phyloP scores from a whole-genome alignment of 2,329 filamentous ascomycete genomes.

The Calonectria pseudoreteaudii region DNA sequence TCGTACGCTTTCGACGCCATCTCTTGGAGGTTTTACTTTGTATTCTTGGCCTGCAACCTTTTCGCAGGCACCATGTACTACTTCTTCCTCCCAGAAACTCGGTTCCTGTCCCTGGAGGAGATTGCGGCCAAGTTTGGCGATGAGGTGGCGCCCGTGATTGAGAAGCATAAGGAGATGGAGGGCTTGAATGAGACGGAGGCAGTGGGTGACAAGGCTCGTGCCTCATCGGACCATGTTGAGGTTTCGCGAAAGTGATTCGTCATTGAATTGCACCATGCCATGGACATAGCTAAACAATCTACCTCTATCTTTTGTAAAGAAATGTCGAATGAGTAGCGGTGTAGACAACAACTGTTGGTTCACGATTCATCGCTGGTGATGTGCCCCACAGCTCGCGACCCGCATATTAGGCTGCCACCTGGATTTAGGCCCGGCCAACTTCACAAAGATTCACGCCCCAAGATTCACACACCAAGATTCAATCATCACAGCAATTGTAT shows the following conservation, averaged over 20 bases:
- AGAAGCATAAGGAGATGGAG: constrained; percentile 12
- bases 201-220: background rate
- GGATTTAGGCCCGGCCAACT: no score
- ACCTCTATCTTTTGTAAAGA: background rate
- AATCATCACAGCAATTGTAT: background rate
- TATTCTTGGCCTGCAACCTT: constrained; percentile 48
- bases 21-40: constrained; percentile 47
- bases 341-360: background rate
- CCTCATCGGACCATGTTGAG: background rate
- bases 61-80: constrained; percentile 45
- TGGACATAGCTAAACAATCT: background rate
- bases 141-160: constrained; percentile 20
- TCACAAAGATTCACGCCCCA: background rate
- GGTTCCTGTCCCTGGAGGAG: constrained; percentile 47
- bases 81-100: constrained; percentile 50
- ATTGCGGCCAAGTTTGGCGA: constrained; percentile 50
- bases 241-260: background rate
- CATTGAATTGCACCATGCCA: background rate
- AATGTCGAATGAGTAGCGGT: background rate
- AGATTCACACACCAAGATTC: background rate
- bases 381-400: background rate
- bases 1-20: constrained; percentile 45
- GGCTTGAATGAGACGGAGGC: background rate
- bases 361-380: background rate
- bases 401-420: background rate